These are phyloP conservation scores for Tulasnella sp. DNA, from an alignment of 768 basidiomycete genomes.

Conservation along the genomic window DNA sequence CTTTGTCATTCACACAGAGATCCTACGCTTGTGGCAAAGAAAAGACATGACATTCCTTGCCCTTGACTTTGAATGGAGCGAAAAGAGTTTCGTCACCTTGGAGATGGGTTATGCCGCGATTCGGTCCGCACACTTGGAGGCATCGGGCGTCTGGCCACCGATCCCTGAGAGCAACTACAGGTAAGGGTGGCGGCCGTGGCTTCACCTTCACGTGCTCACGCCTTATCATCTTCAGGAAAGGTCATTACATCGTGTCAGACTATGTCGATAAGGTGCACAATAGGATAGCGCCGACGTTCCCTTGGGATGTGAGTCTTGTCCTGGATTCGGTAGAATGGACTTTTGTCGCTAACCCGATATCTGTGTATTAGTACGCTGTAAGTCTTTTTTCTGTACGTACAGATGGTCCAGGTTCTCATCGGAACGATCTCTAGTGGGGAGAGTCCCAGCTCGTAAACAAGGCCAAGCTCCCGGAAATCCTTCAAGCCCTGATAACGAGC, in stretches of 20 bases:
- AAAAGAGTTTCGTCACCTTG: slow-evolving; percentile 57
- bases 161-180: slow-evolving; percentile 71
- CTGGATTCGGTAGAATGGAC: not conserved
- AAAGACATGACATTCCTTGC: slow-evolving; percentile 72
- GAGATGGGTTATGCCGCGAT: slow-evolving; percentile 85
- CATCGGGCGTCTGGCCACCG: slow-evolving; percentile 77
- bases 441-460: slow-evolving; percentile 69
- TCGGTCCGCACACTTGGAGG: slow-evolving; percentile 64
- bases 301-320: slow-evolving; percentile 60
- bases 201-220: slow-evolving; percentile 26
- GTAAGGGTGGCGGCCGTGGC: slow-evolving; percentile 43
- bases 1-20: slow-evolving; percentile 38
- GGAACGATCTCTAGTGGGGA: slow-evolving; percentile 54
- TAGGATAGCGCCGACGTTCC: slow-evolving; percentile 59
- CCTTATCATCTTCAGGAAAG: slow-evolving; percentile 42
- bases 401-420: not conserved
- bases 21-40: slow-evolving; percentile 63
- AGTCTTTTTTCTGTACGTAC: slow-evolving; percentile 20
- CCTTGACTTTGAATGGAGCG: slow-evolving; percentile 71
- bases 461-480: slow-evolving; percentile 62
- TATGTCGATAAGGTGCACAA: slow-evolving; percentile 63
- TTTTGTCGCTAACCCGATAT: not conserved
- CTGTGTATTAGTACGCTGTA: slow-evolving; percentile 19
- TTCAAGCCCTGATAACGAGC: slow-evolving; percentile 68
- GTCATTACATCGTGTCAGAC: slow-evolving; percentile 71